Percentiles rank a stretch among this genome's conserved stretches.
Conservation (phyloP, 495 filamentous ascomycete species). For the Lasiosphaeris hirsuta region DNA sequence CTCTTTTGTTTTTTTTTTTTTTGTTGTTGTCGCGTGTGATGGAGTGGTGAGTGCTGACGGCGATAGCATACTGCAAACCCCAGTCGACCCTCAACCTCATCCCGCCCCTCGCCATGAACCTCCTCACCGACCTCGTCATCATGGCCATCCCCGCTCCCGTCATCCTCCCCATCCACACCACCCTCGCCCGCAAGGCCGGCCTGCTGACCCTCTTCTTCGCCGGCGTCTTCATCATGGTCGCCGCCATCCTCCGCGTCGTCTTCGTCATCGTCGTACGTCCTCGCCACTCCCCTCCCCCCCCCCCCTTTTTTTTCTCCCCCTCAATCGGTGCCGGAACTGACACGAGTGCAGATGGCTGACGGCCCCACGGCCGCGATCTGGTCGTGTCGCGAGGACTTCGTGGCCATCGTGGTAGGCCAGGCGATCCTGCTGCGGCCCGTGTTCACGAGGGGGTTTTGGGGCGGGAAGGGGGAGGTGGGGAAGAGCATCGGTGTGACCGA, state of each 20-base stretch:
- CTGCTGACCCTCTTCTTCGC: slow-evolving; percentile 8
- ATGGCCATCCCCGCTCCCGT: slow-evolving; percentile 13
- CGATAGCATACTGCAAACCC: slow-evolving; percentile 7
- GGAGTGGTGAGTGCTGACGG: too few relatives aligned
- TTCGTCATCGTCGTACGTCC: slow-evolving; percentile 10
- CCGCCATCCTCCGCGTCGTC: slow-evolving; percentile 9
- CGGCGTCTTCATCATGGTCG: slow-evolving; percentile 12
- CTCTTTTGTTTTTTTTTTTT: too few relatives aligned
- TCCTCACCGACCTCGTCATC: slow-evolving; percentile 11
- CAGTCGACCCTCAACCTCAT: slow-evolving; percentile 11
- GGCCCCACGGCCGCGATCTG: slow-evolving; percentile 11
- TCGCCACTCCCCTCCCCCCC: too few relatives aligned
- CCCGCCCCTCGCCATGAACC: slow-evolving; percentile 14
- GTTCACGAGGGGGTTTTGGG: slow-evolving; percentile 6
- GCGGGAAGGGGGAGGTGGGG: not conserved
- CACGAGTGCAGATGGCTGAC: not conserved
- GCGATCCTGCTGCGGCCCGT: slow-evolving; percentile 6
- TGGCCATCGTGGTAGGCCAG: slow-evolving; percentile 12
- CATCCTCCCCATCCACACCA: slow-evolving; percentile 11
- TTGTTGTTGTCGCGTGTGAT: too few relatives aligned
- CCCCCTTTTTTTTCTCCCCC: not conserved
- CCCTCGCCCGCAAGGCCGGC: slow-evolving; percentile 5
- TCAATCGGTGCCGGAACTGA: not conserved
- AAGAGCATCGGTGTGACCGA: not conserved
- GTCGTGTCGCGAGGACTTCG: slow-evolving; percentile 11